Evolutionary conservation across 371 early-diverging fungal genomes (phyloP).

Genomic region (Catenaria anguillulae): DNA sequence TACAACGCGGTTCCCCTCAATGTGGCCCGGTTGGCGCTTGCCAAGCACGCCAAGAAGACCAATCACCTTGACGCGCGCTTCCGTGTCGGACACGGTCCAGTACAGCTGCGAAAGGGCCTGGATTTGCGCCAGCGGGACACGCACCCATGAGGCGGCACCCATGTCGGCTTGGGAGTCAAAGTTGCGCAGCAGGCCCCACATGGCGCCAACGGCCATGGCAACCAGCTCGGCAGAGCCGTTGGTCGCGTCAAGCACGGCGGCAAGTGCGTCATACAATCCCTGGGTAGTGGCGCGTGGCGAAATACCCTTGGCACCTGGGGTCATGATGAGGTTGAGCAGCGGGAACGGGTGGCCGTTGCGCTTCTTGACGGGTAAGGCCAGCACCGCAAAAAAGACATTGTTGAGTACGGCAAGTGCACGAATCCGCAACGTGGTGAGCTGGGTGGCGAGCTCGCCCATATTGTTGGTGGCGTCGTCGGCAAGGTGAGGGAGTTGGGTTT

Average conservation of each 20-base stretch:
- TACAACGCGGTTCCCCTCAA: constrained; percentile 57
- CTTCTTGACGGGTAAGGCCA: neutral
- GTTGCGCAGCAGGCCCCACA: constrained; percentile 17
- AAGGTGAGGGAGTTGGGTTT: constrained; percentile 3
- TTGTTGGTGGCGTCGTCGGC: neutral
- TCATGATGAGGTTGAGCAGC: neutral
- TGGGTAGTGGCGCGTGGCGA: neutral
- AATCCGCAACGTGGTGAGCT: constrained; percentile 9
- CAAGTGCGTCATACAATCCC: neutral
- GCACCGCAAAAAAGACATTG: constrained; percentile 31
- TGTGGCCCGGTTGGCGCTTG: constrained; percentile 44
- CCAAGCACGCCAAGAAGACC: constrained; percentile 61
- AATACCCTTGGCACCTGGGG: neutral
- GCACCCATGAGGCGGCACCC: constrained; percentile 11
- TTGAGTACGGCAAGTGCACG: constrained; percentile 58
- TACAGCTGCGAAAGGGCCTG: constrained; percentile 20
- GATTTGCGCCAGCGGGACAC: constrained; percentile 20
- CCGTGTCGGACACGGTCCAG: constrained; percentile 9
- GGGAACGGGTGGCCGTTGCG: constrained; percentile 1
- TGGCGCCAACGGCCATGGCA: constrained; percentile 10
- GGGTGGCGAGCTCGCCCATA: neutral
- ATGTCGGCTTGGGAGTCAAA: neutral
- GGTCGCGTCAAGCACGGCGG: neutral
- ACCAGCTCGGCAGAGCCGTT: neutral
- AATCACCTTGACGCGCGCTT: constrained; percentile 42